Conservation (phyloP, 2,329 filamentous ascomycete genomes). For the Tolypocladium ophioglossoides region DNA sequence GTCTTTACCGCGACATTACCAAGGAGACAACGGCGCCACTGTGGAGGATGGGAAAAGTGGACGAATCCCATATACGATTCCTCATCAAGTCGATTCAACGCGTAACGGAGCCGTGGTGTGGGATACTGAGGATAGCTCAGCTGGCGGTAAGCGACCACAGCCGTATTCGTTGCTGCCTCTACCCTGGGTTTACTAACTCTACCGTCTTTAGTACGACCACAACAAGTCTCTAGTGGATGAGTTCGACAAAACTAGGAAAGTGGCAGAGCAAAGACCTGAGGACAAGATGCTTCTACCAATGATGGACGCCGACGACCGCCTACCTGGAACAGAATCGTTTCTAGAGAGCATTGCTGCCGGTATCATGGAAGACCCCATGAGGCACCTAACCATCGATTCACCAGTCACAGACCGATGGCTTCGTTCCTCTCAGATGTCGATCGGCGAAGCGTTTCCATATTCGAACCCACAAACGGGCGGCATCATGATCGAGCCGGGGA, state of each 20-base stretch:
- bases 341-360: constrained; percentile 14
- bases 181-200: background rate
- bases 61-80: constrained; percentile 19
- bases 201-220: constrained; percentile 13
- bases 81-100: constrained; percentile 23
- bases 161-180: background rate
- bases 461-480: constrained; percentile 1
- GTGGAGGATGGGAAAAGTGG: constrained; percentile 19
- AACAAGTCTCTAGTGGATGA: constrained; percentile 18
- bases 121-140: constrained; percentile 15
- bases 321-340: constrained; percentile 15
- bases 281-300: constrained; percentile 5
- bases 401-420: constrained; percentile 1
- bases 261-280: constrained; percentile 11
- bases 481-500: constrained; percentile 10
- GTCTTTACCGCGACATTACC: constrained; percentile 22
- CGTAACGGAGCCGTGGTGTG: constrained; percentile 21
- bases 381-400: background rate
- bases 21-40: constrained; percentile 26
- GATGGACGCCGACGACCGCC: constrained; percentile 6
- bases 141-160: constrained; percentile 12
- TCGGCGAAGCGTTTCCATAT: background rate
- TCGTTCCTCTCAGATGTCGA: constrained; percentile 3
- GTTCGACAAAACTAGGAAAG: constrained; percentile 19
- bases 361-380: constrained; percentile 8